Base-by-base conservation (phyloP, 345 rosid genomes). In the Linum lewisii region DNA sequence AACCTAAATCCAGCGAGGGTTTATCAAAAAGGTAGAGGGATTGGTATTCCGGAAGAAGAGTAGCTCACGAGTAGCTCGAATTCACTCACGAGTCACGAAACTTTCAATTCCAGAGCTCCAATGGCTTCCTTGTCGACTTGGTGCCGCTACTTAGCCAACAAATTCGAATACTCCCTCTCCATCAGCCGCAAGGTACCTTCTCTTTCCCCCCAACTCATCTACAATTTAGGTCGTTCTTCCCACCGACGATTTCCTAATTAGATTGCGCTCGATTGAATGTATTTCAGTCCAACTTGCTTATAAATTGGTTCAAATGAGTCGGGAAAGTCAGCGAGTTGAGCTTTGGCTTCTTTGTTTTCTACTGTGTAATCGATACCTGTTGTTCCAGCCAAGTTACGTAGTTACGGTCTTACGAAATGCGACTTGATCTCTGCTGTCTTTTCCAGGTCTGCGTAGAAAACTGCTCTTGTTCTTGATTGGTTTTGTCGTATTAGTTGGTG, bases 111-210 rank as follows among this genome's bases (percentile, higher is more conserved):
- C 45, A 38, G 11, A 38, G 45, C 45, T 38, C 45, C 45, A 69
- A 91, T 91, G 98, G 83, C 77, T 72, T 81, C 92, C 61, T 66
- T 79, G 49, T 66, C 88, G 68, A 88, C 95, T 38, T 88, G 92
- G 95, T 65, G 69, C 58, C 82, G 96, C 54, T 88, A 91, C 82
- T 8, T 84, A 59, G 78, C 63, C 53, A 74, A 75, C 78, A 91
- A 88, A 72, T 69, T 84, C 56, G 85, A 86, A 45, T 88, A 88
- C 74, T 84, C 98, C 54, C 62, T 77, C 64, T 54, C 81, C 55
- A 66, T 81, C 57, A 70, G 79, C 69, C 72, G 65, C 77, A 86
- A 86, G 96, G 98, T 91, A 24, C 21, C 18, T 24, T 2, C 26
- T 37, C 58, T 49, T 21, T 20, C 34, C 47, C 29, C 56, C 45